These are phyloP conservation scores for Colletotrichum truncatum DNA, from an alignment of 2,329 filamentous ascomycete genomes.

Conservation along the genomic window DNA sequence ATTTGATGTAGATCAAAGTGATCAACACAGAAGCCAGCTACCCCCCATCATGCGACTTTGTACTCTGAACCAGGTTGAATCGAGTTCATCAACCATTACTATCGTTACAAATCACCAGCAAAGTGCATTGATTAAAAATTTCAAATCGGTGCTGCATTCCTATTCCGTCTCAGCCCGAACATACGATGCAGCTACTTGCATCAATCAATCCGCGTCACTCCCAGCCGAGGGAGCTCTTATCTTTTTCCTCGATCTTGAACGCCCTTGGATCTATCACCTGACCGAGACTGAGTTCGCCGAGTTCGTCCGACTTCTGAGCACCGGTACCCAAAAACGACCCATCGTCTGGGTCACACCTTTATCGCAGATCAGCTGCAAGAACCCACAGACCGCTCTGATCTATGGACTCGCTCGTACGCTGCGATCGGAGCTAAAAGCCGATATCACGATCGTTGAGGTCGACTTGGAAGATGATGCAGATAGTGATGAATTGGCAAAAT, in stretches of 20 bases:
- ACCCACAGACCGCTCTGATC: not conserved
- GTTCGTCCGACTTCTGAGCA: not conserved
- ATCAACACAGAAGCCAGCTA: not conserved
- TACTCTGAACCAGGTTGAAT: not conserved
- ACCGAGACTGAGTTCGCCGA: not conserved
- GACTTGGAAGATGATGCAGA: not conserved
- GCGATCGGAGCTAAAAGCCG: constrained; percentile 36
- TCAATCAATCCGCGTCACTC: not conserved
- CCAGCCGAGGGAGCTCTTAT: not conserved
- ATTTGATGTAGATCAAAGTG: not conserved
- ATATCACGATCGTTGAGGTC: constrained; percentile 42
- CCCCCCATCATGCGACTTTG: not conserved
- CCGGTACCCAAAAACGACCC: not conserved
- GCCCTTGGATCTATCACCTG: not conserved
- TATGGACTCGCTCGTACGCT: constrained; percentile 17
- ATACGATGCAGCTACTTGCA: not conserved
- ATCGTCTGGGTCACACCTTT: not conserved
- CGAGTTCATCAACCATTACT: not conserved
- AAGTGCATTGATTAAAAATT: not conserved
- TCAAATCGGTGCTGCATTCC: not conserved
- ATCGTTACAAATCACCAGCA: not conserved
- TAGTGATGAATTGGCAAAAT: not conserved
- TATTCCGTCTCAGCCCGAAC: not conserved
- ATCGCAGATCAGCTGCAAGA: not conserved
- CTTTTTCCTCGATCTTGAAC: not conserved